Evolutionary conservation across 208 protist species (phyloP), one percentile per base, ranked within the genome.

Genomic region (Leishmania mexicana): DNA sequence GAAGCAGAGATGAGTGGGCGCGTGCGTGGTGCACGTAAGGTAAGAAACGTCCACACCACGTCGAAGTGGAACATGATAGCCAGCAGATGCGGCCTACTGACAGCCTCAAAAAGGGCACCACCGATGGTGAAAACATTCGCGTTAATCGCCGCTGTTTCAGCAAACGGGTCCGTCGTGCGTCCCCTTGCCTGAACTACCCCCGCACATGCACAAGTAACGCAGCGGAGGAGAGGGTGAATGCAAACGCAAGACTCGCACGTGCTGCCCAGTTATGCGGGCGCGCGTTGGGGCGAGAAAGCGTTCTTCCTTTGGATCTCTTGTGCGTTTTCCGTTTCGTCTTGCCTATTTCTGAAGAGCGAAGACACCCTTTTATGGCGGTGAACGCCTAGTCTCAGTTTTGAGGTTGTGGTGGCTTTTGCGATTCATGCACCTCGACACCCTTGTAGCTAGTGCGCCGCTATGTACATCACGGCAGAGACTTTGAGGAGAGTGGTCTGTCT

Each of bases 381-480:
- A 68, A 40, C 13, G 31, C 13, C 62, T 17, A 2, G 58, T 15
- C 58, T 64, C 58, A 28, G 28, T 64, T 17, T 17, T 31, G 6
- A 64, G 58, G 58, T 64, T 1, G 28, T 64, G 58, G 21, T 11
- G n/a, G 58, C 58, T 64, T 11, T 11, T 17, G n/a, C n/a, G n/a
- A 19, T 31, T 28, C 58, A 64, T 28, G n/a, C 28, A 3, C 58
- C 10, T 64, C n/a, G 11, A 11, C 3, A 28, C 40, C 45, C 7
- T 54, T 6, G 2, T 40, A 8, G 2, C 45, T 31, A 47, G 45
- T 28, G 24, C 10, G 10, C 45, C n/a, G 17, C 72, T 76, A 76
- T 76, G 45, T 76, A 76, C 72, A 76, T 76, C 51, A 58, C 31
- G 35, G 35, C n/a, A 47, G 31, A 11, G 19, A 35, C n/a, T 13